phyloP scores from a whole-genome alignment of 768 basidiomycete species.

The Naganishia friedmannii region DNA sequence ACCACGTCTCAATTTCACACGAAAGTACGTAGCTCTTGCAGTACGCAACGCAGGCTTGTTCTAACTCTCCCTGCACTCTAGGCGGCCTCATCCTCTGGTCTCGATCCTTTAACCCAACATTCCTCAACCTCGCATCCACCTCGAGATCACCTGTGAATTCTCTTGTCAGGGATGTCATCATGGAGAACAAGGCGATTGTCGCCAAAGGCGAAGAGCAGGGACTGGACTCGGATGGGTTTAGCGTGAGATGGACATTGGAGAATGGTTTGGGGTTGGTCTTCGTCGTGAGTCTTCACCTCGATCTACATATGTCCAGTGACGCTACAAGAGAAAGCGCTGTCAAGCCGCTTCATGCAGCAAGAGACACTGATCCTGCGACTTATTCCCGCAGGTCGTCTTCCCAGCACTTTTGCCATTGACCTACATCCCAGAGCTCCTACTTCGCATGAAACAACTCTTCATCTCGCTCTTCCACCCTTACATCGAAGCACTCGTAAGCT shows the following conservation, averaged over 20 bases:
- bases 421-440: slow-evolving; percentile 84
- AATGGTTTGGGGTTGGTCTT: slow-evolving; percentile 96
- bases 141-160: slow-evolving; percentile 79
- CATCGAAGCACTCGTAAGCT: slow-evolving; percentile 75
- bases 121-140: slow-evolving; percentile 66
- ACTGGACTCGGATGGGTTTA: slow-evolving; percentile 91
- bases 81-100: slow-evolving; percentile 94
- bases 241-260: slow-evolving; percentile 88
- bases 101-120: slow-evolving; percentile 85
- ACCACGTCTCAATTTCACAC: slow-evolving; percentile 92
- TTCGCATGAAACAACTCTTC: slow-evolving; percentile 76
- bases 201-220: slow-evolving; percentile 61
- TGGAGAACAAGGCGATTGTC: slow-evolving; percentile 63
- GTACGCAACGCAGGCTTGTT: neutral
- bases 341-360: no score
- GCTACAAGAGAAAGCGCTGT: no score
- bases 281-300: slow-evolving; percentile 63
- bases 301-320: neutral
- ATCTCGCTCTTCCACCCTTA: slow-evolving; percentile 82
- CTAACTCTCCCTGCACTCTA: slow-evolving; percentile 47
- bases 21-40: slow-evolving; percentile 60
- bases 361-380: neutral
- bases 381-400: slow-evolving; percentile 72
- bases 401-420: slow-evolving; percentile 91
- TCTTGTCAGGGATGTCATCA: slow-evolving; percentile 82